phyloP scores from a whole-genome alignment of 805 yeast genomes.

The Yarrowia sp. region DNA sequence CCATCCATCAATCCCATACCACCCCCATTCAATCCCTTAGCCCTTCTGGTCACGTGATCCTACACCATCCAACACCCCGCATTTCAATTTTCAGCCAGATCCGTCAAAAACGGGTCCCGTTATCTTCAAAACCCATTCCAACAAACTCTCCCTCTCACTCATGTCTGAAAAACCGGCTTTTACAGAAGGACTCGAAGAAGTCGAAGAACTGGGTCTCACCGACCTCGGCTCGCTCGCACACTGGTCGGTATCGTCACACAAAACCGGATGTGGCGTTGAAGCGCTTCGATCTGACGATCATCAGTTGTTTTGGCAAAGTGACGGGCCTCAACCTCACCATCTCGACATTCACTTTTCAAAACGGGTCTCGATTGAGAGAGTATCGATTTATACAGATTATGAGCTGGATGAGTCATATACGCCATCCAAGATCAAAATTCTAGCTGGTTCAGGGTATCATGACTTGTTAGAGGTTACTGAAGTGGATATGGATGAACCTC shows the following conservation, averaged over 20 bases:
- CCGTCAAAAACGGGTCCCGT: no score
- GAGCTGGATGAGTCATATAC: constrained; percentile 87
- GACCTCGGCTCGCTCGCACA: constrained; percentile 80
- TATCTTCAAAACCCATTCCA: no score
- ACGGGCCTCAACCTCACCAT: constrained; percentile 84
- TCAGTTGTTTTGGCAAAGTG: constrained; percentile 87
- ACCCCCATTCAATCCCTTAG: no score
- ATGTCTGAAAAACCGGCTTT: not conserved
- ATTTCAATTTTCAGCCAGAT: not conserved
- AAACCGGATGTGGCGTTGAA: constrained; percentile 68
- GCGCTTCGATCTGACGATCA: constrained; percentile 71
- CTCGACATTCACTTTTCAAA: constrained; percentile 78
- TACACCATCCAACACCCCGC: no score
- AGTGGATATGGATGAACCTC: constrained; percentile 59
- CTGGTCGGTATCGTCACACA: constrained; percentile 79
- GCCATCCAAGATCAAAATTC: constrained; percentile 63
- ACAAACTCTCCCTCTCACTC: not conserved
- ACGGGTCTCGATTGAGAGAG: constrained; percentile 62
- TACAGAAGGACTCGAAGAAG: constrained; percentile 49
- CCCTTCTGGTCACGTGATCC: no score
- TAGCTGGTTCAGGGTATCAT: constrained; percentile 78
- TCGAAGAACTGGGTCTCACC: constrained; percentile 57
- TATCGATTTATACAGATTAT: constrained; percentile 71
- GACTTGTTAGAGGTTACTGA: constrained; percentile 67
- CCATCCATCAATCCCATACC: no score